phyloP scores from a whole-genome alignment of 768 basidiomycete genomes.

The Pulveroboletus ravenelii region DNA sequence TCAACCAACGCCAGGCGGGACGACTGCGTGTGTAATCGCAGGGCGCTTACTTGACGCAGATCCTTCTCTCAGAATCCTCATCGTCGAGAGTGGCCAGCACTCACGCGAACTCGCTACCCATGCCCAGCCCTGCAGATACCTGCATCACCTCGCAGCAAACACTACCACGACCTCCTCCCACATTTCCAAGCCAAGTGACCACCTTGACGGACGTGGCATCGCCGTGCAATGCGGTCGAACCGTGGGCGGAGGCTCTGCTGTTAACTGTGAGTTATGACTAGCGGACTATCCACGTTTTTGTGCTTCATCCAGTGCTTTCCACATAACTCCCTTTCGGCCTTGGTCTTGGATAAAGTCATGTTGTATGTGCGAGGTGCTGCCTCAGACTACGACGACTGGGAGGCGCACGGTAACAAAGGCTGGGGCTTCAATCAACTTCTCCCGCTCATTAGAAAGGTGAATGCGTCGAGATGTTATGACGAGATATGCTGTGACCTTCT shows the following conservation, averaged over 20 bases:
- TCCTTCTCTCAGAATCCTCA: slow-evolving; percentile 24
- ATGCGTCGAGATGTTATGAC: background rate
- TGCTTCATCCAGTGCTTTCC: background rate
- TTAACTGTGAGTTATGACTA: slow-evolving; percentile 45
- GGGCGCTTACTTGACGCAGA: slow-evolving; percentile 50
- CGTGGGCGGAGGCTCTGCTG: slow-evolving; percentile 58
- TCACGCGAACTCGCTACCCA: slow-evolving; percentile 44
- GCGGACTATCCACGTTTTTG: background rate
- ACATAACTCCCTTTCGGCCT: background rate
- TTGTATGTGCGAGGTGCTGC: slow-evolving; percentile 56
- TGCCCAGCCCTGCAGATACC: slow-evolving; percentile 50
- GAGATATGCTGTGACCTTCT: slow-evolving; percentile 36
- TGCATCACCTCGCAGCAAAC: slow-evolving; percentile 36
- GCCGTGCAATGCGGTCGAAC: slow-evolving; percentile 45
- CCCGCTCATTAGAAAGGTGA: slow-evolving; percentile 55
- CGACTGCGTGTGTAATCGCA: slow-evolving; percentile 52
- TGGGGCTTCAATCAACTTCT: slow-evolving; percentile 58
- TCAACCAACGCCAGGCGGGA: slow-evolving; percentile 35
- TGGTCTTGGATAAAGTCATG: slow-evolving; percentile 27
- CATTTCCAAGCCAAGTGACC: slow-evolving; percentile 35
- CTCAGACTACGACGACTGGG: slow-evolving; percentile 66
- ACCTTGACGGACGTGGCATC: slow-evolving; percentile 41
- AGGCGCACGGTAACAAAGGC: slow-evolving; percentile 44
- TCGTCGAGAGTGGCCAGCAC: slow-evolving; percentile 56
- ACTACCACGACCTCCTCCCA: slow-evolving; percentile 44